Conservation (phyloP, 2,329 filamentous ascomycete species). For the Fusarium staphyleae region DNA sequence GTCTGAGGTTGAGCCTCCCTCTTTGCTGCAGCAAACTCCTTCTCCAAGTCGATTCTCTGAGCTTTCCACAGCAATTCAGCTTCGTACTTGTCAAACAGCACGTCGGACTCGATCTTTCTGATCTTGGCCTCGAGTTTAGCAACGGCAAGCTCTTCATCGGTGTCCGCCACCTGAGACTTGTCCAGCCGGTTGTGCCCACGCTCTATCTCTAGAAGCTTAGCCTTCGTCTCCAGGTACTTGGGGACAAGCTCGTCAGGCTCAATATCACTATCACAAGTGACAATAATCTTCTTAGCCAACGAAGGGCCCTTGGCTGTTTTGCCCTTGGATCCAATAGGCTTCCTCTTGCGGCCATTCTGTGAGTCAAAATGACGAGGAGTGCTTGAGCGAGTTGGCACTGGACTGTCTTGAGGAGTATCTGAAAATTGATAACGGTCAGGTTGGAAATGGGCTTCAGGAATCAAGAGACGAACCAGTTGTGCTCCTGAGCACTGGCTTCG, state of each 20-base stretch:
- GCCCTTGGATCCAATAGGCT: constrained; percentile 43
- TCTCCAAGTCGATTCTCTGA: constrained; percentile 66
- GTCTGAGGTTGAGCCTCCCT: constrained; percentile 43
- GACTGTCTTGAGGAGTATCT: constrained; percentile 61
- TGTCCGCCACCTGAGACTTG: constrained; percentile 27
- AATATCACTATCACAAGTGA: constrained; percentile 72
- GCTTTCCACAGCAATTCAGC: constrained; percentile 72
- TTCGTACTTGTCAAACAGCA: constrained; percentile 73
- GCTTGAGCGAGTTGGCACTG: constrained; percentile 56
- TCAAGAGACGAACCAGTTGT: constrained; percentile 31
- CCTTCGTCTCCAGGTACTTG: constrained; percentile 78
- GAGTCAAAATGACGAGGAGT: constrained; percentile 53
- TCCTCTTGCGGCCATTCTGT: constrained; percentile 44
- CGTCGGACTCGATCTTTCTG: constrained; percentile 76
- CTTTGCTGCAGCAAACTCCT: constrained; percentile 62
- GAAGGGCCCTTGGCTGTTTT: constrained; percentile 34
- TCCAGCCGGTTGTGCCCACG: constrained; percentile 44
- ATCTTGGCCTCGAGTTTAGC: constrained; percentile 77
- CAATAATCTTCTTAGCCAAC: constrained; percentile 52
- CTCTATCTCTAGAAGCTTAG: constrained; percentile 68
- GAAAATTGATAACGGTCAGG: constrained; percentile 15
- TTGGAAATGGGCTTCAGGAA: not conserved
- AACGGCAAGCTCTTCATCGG: constrained; percentile 55
- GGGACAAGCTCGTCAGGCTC: constrained; percentile 78
- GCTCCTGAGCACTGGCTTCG: constrained; percentile 50